phyloP scores from a whole-genome alignment of 306 rosid genomes.

The Chamaecrista fasciculata region DNA sequence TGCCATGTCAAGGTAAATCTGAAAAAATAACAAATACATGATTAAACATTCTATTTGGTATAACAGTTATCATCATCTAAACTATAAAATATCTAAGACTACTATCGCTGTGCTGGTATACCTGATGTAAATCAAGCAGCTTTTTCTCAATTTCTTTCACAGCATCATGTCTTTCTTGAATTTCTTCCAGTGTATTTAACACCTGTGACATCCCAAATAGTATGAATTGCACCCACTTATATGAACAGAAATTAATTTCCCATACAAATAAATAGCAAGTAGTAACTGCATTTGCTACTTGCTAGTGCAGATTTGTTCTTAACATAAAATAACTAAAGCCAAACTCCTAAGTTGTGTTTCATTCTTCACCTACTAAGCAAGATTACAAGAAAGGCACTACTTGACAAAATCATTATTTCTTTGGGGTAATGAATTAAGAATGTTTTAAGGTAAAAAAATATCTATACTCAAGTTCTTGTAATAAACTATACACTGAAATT shows the following conservation, averaged over 20 bases:
- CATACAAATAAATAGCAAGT: neutral
- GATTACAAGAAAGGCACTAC: conserved; percentile 10
- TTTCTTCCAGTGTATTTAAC: conserved; percentile 83
- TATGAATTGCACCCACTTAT: conserved; percentile 1
- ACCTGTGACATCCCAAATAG: conserved; percentile 52
- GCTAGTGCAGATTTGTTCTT: conserved; percentile 12
- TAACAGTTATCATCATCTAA: neutral
- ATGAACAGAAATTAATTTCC: conserved; percentile 11
- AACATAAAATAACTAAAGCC: conserved; percentile 6
- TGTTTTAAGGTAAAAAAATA: neutral
- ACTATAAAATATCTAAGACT: neutral
- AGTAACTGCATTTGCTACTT: neutral
- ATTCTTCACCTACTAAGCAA: neutral
- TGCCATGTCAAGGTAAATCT: conserved; percentile 95
- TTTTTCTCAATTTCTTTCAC: conserved; percentile 92
- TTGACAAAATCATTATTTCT: neutral
- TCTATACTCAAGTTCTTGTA: neutral
- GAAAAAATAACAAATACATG: conserved; percentile 21
- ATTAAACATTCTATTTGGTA: conserved; percentile 9
- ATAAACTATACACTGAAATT: no score
- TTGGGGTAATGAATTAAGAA: neutral
- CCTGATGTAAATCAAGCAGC: conserved; percentile 97
- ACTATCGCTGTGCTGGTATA: conserved; percentile 25
- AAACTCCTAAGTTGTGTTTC: neutral
- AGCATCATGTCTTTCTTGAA: conserved; percentile 91